phyloP scores from a whole-genome alignment of 2,329 filamentous ascomycete species.

The Rutstroemia sp. region DNA sequence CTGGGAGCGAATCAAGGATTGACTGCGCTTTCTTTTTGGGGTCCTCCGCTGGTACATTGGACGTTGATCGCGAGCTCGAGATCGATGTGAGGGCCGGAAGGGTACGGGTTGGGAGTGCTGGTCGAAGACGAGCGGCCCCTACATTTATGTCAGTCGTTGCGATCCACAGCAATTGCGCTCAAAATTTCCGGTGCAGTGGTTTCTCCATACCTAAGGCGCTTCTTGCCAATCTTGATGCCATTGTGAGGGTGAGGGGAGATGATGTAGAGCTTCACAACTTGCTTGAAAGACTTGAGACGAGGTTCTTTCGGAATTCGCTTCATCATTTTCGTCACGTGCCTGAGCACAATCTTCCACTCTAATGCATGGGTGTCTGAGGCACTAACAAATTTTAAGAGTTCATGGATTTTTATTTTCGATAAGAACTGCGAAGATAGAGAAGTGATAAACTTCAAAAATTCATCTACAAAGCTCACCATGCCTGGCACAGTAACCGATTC shows the following conservation, averaged over 20 bases:
- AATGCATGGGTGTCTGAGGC: neutral
- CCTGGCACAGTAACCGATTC: slow-evolving; percentile 14
- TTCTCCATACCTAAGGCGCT: slow-evolving; percentile 84
- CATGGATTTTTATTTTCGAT: slow-evolving; percentile 5
- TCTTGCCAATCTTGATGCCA: slow-evolving; percentile 97
- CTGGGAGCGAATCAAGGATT: slow-evolving; percentile 86
- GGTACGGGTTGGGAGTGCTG: slow-evolving; percentile 66
- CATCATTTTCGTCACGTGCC: slow-evolving; percentile 8
- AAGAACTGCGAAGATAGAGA: neutral
- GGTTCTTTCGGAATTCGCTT: slow-evolving; percentile 20
- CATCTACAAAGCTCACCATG: slow-evolving; percentile 20
- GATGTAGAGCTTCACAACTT: slow-evolving; percentile 33
- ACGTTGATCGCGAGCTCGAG: slow-evolving; percentile 60
- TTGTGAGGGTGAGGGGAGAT: slow-evolving; percentile 61
- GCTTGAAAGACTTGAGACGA: slow-evolving; percentile 22
- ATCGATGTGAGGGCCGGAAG: slow-evolving; percentile 67
- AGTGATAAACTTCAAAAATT: neutral
- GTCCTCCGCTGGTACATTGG: slow-evolving; percentile 75
- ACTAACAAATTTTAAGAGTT: neutral
- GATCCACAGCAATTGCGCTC: slow-evolving; percentile 18
- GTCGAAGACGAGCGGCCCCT: slow-evolving; percentile 82
- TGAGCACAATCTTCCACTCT: neutral
- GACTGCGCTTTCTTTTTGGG: slow-evolving; percentile 97
- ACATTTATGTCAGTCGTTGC: slow-evolving; percentile 36
- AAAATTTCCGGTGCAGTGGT: slow-evolving; percentile 1